Evolutionary conservation across 768 basidiomycete genomes (phyloP), one percentile per base, ranked within the genome.

Genomic region (Sutorius australiensis): DNA sequence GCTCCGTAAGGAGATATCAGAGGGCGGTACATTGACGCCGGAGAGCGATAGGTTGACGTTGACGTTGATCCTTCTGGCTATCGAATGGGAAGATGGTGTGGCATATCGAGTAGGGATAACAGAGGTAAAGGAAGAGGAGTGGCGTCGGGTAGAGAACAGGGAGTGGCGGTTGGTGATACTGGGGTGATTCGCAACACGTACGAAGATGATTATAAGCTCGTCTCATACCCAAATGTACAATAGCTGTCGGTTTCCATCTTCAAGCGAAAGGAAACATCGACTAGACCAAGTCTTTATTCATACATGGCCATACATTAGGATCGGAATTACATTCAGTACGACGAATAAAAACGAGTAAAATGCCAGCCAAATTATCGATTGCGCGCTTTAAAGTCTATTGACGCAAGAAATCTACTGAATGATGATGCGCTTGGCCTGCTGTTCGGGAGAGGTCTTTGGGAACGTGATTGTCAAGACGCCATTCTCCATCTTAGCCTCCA

Each of bases 391-490:
- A 16, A 46, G 14, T 24, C 5, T 17, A 13, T 7, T 24, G 24
- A 4, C 24, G 27, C 16, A 10, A 19, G 13, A 28, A n/a, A 28
- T 46, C 44, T 53, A 53, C 43, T 50, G 44, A 19, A 61, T 38
- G 3, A 61, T 60, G 46, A 80, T 73, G 45, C 67, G 76, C 68
- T 74, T 74, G 12, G 76, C 74, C 6, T 69, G 69, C 48, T 64
- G 53, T 54, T 79, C 79, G 6, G 70, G 51, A 16, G 27, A 62
- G 3, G 70, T 62, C 66, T 73, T 77, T 14, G 80, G 79, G 68
- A 81, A 81, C 14, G 69, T 73, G 27, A 82, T 68, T 1, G 68
- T 70, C 55, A 82, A 61, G 16, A 82, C 57, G 1, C 78, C 79
- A 31, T 79, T 60, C 43, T 75, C 74, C 73, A 81, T 75, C 33